phyloP scores from a whole-genome alignment of 2,329 filamentous ascomycete species.

The Capronia coronata region DNA sequence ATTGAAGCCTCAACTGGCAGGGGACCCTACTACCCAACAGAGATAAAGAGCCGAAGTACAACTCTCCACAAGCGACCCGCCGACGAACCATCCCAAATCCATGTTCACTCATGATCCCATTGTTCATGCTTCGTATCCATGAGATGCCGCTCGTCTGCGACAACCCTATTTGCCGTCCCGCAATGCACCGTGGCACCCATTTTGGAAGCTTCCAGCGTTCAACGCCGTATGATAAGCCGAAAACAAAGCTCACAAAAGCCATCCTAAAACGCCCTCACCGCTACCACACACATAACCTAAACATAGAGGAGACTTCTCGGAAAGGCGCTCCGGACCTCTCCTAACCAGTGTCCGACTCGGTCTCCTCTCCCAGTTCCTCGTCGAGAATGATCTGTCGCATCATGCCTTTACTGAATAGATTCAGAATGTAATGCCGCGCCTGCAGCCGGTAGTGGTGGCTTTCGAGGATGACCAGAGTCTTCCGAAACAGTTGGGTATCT shows the following conservation, averaged over 20 bases:
- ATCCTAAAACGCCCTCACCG: not conserved
- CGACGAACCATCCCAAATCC: constrained; percentile 3
- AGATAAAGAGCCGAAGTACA: not conserved
- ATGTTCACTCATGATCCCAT: not conserved
- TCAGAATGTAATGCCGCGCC: constrained; percentile 82
- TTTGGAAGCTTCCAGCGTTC: too few relatives aligned
- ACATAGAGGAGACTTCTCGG: not conserved
- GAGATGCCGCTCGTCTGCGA: not conserved
- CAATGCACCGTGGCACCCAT: not conserved
- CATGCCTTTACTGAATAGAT: constrained; percentile 87
- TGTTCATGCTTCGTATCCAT: not conserved
- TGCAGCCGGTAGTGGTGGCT: constrained; percentile 82
- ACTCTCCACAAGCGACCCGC: not conserved
- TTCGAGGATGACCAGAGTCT: constrained; percentile 77
- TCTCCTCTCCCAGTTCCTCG: constrained; percentile 40
- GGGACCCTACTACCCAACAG: constrained; percentile 3
- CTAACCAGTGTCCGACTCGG: constrained; percentile 25
- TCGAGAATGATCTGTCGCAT: constrained; percentile 77
- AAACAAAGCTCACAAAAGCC: not conserved
- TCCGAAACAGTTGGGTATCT: constrained; percentile 71
- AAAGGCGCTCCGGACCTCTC: not conserved
- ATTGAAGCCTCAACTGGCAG: too few relatives aligned
- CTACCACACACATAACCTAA: not conserved
- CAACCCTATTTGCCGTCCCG: not conserved
- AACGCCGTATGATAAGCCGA: not conserved